Evolutionary conservation across 2,329 filamentous ascomycete species (phyloP).

Genomic region (Diaporthe capsici): DNA sequence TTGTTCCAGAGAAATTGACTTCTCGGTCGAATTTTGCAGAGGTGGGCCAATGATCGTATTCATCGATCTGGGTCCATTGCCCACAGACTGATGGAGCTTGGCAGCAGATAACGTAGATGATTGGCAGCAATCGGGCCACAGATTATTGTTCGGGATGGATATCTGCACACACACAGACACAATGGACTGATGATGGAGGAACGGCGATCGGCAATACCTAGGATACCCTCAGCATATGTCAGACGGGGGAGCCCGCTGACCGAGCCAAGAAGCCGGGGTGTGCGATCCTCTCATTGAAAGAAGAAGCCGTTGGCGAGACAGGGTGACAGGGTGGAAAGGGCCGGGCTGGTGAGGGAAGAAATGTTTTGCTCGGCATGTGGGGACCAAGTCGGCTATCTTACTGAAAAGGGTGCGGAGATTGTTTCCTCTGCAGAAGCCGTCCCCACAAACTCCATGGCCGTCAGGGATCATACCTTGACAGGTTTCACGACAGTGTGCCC

Average conservation of each 20-base stretch:
- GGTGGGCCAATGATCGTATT: slow-evolving; percentile 31
- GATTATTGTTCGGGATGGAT: background rate
- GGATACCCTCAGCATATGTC: background rate
- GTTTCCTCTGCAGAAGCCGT: background rate
- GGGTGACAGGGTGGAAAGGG: background rate
- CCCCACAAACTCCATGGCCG: background rate
- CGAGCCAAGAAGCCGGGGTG: slow-evolving; percentile 23
- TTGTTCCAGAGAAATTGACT: slow-evolving; percentile 23
- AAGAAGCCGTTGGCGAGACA: background rate
- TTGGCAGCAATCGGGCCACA: background rate
- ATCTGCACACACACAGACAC: slow-evolving; percentile 15
- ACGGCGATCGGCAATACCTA: background rate
- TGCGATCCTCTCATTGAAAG: slow-evolving; percentile 6
- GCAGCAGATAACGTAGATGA: background rate
- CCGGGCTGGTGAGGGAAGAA: background rate
- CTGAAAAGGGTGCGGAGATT: slow-evolving; percentile 24
- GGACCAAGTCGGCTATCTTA: slow-evolving; percentile 22
- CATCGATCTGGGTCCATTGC: slow-evolving; percentile 5
- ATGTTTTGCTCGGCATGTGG: slow-evolving; percentile 11
- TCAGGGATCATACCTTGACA: slow-evolving; percentile 31
- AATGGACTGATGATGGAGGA: slow-evolving; percentile 7
- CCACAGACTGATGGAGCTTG: slow-evolving; percentile 1
- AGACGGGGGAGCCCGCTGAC: slow-evolving; percentile 4
- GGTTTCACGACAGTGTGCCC: background rate
- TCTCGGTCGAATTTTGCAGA: slow-evolving; percentile 9